phyloP scores from a whole-genome alignment of 1,284 basidiomycete species.

The Ceratobasidium sp. region DNA sequence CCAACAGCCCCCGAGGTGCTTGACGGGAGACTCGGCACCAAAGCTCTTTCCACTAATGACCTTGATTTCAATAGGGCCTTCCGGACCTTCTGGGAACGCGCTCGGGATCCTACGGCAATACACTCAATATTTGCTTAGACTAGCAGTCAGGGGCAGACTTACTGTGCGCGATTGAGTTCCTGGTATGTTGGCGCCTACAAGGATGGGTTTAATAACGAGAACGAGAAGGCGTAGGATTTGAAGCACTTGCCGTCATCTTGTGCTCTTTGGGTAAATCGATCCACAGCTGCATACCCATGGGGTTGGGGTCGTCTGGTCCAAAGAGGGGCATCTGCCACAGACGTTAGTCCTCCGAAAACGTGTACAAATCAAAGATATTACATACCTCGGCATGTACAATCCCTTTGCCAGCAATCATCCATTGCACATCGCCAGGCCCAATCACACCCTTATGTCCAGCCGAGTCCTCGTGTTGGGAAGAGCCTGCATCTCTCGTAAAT shows the following conservation, averaged over 20 bases:
- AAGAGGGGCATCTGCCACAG: constrained; percentile 80
- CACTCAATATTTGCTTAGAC: neutral
- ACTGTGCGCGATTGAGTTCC: constrained; percentile 76
- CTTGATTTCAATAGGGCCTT: constrained; percentile 80
- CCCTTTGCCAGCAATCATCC: constrained; percentile 88
- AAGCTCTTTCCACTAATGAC: constrained; percentile 92
- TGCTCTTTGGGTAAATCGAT: constrained; percentile 89
- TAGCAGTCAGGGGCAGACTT: constrained; percentile 51
- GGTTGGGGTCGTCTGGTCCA: constrained; percentile 75
- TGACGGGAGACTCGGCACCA: constrained; percentile 87
- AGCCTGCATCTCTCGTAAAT: constrained; percentile 51
- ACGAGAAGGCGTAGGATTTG: neutral
- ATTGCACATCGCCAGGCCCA: constrained; percentile 89
- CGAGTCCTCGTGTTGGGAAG: constrained; percentile 92
- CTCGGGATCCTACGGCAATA: constrained; percentile 70
- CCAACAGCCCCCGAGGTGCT: constrained; percentile 93
- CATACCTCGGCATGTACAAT: constrained; percentile 76
- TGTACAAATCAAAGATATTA: neutral
- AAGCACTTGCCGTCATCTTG: constrained; percentile 81
- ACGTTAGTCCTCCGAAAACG: neutral
- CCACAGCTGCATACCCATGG: constrained; percentile 90
- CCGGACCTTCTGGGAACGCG: constrained; percentile 77
- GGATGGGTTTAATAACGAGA: neutral
- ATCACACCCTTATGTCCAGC: constrained; percentile 82
- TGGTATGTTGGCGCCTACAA: constrained; percentile 79